Base-by-base conservation (phyloP, 2,329 filamentous ascomycete genomes). In the Trichoderma arundinaceum region DNA sequence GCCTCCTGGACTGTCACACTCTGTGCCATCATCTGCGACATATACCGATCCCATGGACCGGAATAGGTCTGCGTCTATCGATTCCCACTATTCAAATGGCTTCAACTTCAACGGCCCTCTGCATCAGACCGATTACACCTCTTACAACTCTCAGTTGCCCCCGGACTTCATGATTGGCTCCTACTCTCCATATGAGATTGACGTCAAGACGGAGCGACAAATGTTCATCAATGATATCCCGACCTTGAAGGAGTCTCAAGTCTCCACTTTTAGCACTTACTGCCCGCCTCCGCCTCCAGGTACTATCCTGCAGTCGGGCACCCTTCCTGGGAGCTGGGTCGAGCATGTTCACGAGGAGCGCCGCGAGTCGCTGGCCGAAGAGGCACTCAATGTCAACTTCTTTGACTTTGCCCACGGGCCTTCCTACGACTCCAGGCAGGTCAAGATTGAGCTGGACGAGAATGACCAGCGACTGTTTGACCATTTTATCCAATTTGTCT, bases 141-240 rank as follows among this genome's bases (percentile, higher is more conserved):
- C 81, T 74, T 91, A 90, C 80, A 86, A 83, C 70, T 79, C 81
- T 17, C 84, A 86, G 80, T 85, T 90, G 79, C 90, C 86, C 70
- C 80, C 83, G 12, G 85, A 90, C 76, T 78, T 86, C 74, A 82
- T 86, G 78, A 84, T 84, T 67, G 81, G 85, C 41, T 46, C 39
- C 69, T 90, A 86, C 76, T 86, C 90, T 19, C 92, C 94, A 0
- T 97, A 96, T 76, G 94, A 97, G 78, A 89, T 97, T 68, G 94
- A 97, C 77, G 91, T 98, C 81, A 96, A 94, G 84, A 97, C 94
- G 1, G 94, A 97, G 81, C 86, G 92, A 69, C 92, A 97, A 72
- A 93, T 96, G 83, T 97, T 92, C 77, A 89, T 97, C 78, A 92
- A 97, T 73, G 92, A 97, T 75, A 86, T 97, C 64, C 92, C 92